phyloP scores from a whole-genome alignment of 495 filamentous ascomycete genomes.

The Oidiodendron maius region DNA sequence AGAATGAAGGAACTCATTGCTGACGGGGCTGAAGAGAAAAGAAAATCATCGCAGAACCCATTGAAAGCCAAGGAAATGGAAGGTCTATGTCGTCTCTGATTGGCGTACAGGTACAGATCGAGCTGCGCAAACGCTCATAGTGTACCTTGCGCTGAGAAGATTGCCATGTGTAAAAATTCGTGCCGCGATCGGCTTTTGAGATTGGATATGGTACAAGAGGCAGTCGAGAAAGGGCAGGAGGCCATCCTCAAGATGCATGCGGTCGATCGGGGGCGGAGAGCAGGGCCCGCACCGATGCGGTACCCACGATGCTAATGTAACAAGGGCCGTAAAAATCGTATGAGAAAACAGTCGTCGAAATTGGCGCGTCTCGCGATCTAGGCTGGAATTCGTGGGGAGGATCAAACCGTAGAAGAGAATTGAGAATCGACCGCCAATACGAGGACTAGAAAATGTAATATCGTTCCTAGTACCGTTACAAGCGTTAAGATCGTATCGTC shows the following conservation, averaged over 20 bases:
- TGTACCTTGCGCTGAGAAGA: constrained; percentile 21
- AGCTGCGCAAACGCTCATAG: constrained; percentile 21
- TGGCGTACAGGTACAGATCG: constrained; percentile 25
- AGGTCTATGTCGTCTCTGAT: constrained; percentile 14
- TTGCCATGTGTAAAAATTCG: constrained; percentile 18
- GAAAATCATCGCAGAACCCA: no score
- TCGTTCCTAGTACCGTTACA: constrained; percentile 28
- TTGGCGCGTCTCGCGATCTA: neutral
- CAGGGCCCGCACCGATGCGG: constrained; percentile 7
- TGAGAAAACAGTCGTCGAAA: constrained; percentile 23
- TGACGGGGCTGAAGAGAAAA: no score
- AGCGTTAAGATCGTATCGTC: constrained; percentile 25
- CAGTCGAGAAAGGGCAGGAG: constrained; percentile 8
- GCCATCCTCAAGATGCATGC: constrained; percentile 16
- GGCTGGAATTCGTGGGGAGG: neutral
- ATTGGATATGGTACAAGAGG: constrained; percentile 24
- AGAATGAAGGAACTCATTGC: no score
- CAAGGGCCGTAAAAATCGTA: constrained; percentile 26
- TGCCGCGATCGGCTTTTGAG: constrained; percentile 19
- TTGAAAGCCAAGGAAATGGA: constrained; percentile 4
- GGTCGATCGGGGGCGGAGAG: constrained; percentile 18
- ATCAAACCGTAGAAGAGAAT: neutral
- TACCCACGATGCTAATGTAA: constrained; percentile 20
- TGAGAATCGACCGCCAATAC: constrained; percentile 7
- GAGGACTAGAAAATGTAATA: constrained; percentile 17